These are phyloP conservation scores for Laburnicola sp. DNA, from an alignment of 2,329 filamentous ascomycete genomes.

Conservation along the genomic window DNA sequence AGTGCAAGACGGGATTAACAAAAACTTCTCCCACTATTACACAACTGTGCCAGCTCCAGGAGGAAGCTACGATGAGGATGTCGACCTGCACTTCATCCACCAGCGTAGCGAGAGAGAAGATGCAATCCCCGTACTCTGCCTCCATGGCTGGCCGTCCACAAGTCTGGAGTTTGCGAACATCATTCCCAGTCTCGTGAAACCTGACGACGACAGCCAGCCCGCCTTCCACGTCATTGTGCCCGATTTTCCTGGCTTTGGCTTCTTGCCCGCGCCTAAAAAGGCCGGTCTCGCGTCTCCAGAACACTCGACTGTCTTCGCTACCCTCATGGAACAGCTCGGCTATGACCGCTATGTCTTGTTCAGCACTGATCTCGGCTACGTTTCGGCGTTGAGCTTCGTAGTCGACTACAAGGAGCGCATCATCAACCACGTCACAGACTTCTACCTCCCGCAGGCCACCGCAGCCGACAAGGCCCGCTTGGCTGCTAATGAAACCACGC, in stretches of 20 bases:
- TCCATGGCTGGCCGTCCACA: conserved; percentile 65
- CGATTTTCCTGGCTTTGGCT: conserved; percentile 64
- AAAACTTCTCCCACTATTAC: conserved; percentile 14
- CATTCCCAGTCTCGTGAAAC: conserved; percentile 56
- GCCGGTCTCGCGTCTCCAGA: conserved; percentile 51
- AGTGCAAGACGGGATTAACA: conserved; percentile 11
- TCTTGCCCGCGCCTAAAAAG: conserved; percentile 33
- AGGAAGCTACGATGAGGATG: conserved; percentile 1
- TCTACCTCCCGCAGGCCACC: not conserved
- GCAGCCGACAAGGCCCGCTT: conserved; percentile 3
- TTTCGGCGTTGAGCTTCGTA: conserved; percentile 1
- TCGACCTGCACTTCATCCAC: conserved; percentile 61
- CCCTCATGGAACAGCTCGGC: conserved; percentile 61
- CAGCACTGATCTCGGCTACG: conserved; percentile 12
- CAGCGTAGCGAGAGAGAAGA: conserved; percentile 54
- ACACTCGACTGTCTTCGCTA: conserved; percentile 58
- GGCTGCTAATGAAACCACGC: conserved; percentile 9
- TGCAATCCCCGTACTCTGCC: conserved; percentile 63
- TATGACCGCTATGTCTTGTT: conserved; percentile 59
- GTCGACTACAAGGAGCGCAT: conserved; percentile 1
- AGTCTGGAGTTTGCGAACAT: conserved; percentile 61
- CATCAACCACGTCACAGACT: conserved; percentile 13
- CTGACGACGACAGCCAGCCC: conserved; percentile 47
- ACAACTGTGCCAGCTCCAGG: conserved; percentile 9
- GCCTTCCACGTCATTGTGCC: conserved; percentile 68